phyloP scores from a whole-genome alignment of 768 basidiomycete genomes.

The Termitomyces eurrhizus region DNA sequence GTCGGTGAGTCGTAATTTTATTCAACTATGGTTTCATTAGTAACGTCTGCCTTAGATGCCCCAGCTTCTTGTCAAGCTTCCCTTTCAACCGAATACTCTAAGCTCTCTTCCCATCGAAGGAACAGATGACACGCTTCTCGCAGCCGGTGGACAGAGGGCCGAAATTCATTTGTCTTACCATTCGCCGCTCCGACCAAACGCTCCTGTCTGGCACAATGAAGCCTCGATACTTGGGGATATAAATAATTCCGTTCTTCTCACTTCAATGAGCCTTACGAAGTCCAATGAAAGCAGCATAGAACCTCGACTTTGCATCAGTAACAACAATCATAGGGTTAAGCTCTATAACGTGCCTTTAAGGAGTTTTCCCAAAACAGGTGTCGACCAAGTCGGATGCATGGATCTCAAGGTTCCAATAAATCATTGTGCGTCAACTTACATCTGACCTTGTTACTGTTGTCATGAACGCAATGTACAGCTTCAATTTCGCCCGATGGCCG shows the following conservation, averaged over 20 bases:
- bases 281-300: conserved; percentile 64
- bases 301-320: conserved; percentile 77
- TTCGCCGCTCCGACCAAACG: conserved; percentile 31
- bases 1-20: conserved; percentile 32
- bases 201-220: conserved; percentile 51
- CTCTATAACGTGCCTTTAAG: conserved; percentile 73
- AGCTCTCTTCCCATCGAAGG: conserved; percentile 50
- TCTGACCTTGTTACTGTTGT: background rate
- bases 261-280: conserved; percentile 51
- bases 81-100: conserved; percentile 63
- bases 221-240: conserved; percentile 61
- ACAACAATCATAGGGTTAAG: conserved; percentile 81
- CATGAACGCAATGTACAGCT: conserved; percentile 39
- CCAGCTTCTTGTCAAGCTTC: conserved; percentile 46
- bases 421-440: conserved; percentile 54
- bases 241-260: conserved; percentile 79
- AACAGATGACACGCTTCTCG: conserved; percentile 57
- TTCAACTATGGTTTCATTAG: conserved; percentile 11
- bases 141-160: conserved; percentile 70
- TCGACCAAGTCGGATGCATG: conserved; percentile 50
- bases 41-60: conserved; percentile 29
- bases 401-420: conserved; percentile 71
- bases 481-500: conserved; percentile 88
- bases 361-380: conserved; percentile 32
- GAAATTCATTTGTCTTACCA: conserved; percentile 61